These are phyloP conservation scores for Xylaria acuta DNA, from an alignment of 495 filamentous ascomycete genomes.

Conservation along the genomic window DNA sequence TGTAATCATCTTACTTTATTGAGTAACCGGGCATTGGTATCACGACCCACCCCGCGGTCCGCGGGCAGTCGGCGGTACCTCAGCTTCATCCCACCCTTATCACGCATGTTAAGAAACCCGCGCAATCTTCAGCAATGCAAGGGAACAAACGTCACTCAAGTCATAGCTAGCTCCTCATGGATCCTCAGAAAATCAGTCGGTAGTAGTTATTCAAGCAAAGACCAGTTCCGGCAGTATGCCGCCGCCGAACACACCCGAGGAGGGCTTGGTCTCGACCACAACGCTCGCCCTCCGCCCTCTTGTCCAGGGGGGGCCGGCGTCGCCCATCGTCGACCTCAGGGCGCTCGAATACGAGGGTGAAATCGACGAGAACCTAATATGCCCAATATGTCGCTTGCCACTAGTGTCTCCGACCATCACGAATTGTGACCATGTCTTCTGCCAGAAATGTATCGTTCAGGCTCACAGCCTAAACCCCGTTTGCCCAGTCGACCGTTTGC, in stretches of 20 bases:
- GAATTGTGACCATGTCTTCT: constrained; percentile 74
- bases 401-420: constrained; percentile 76
- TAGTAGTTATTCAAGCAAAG: neutral
- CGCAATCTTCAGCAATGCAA: neutral
- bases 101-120: neutral
- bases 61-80: neutral
- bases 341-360: constrained; percentile 70
- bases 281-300: constrained; percentile 32
- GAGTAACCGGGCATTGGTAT: neutral
- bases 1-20: neutral
- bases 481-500: constrained; percentile 60
- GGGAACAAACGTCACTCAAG: neutral
- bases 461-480: constrained; percentile 57
- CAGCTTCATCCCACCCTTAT: neutral
- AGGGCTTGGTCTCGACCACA: constrained; percentile 37
- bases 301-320: constrained; percentile 19
- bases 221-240: constrained; percentile 32
- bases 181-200: neutral
- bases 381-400: constrained; percentile 80
- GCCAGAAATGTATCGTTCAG: constrained; percentile 69
- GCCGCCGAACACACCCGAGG: constrained; percentile 44
- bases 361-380: constrained; percentile 80
- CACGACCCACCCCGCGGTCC: constrained; percentile 2
- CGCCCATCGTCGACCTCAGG: constrained; percentile 62
- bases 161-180: constrained; percentile 13